Conservation (phyloP, 495 filamentous ascomycete genomes). For the Staphylotrichum longicolle region DNA sequence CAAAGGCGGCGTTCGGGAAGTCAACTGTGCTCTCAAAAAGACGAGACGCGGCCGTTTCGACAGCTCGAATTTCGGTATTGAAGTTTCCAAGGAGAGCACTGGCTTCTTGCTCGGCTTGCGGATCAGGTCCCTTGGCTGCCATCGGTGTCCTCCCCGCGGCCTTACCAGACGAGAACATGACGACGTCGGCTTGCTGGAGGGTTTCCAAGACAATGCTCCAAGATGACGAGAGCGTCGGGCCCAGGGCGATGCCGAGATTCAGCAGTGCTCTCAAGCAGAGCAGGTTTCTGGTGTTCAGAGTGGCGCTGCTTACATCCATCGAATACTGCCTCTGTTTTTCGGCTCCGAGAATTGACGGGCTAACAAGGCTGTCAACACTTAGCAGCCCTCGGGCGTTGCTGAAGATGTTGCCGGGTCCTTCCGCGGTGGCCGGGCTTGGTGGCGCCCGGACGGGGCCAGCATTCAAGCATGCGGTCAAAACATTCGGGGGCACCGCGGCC, state of each 20-base stretch:
- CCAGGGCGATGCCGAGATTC: slow-evolving; percentile 91
- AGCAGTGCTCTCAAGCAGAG: slow-evolving; percentile 85
- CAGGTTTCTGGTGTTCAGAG: slow-evolving; percentile 82
- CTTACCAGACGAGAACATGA: slow-evolving; percentile 63
- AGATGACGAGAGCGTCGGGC: slow-evolving; percentile 76
- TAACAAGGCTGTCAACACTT: slow-evolving; percentile 61
- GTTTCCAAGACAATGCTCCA: slow-evolving; percentile 92
- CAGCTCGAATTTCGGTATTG: slow-evolving; percentile 75
- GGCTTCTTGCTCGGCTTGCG: slow-evolving; percentile 45
- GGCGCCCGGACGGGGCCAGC: slow-evolving; percentile 37
- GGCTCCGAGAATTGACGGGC: slow-evolving; percentile 42
- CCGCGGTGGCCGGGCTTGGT: slow-evolving; percentile 45
- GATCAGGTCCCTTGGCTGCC: slow-evolving; percentile 43
- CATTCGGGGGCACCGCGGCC: slow-evolving; percentile 78
- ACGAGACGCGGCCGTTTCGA: slow-evolving; percentile 81
- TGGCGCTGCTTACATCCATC: slow-evolving; percentile 48
- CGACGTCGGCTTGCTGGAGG: slow-evolving; percentile 82
- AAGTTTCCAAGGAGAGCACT: slow-evolving; percentile 60
- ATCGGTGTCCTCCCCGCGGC: slow-evolving; percentile 46
- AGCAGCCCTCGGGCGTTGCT: slow-evolving; percentile 63
- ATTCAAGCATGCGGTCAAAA: slow-evolving; percentile 61
- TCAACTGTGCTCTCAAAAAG: slow-evolving; percentile 88
- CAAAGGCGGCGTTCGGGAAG: slow-evolving; percentile 77
- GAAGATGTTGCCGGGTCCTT: slow-evolving; percentile 53
- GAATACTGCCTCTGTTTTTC: slow-evolving; percentile 55